A percentile compares a stretch with the other conserved stretches of the same genome.
phyloP scores from a whole-genome alignment of 192 early-diverging fungal species.

The Lobosporangium transversale region DNA sequence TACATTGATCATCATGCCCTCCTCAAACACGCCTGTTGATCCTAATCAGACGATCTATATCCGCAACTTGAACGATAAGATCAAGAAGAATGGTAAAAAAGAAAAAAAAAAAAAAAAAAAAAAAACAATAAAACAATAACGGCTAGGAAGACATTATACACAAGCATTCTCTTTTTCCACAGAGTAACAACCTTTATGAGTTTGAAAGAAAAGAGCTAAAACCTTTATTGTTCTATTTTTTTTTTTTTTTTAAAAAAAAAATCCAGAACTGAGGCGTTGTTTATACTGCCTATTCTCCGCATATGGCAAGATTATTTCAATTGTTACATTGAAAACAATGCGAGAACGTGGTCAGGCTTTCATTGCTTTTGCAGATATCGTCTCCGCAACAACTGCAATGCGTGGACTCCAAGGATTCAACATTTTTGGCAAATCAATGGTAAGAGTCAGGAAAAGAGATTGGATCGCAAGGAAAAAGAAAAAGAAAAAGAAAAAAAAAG shows the following conservation, averaged over 20 bases:
- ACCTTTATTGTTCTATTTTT: no score
- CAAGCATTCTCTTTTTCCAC: no score
- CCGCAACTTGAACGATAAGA: constrained; percentile 74
- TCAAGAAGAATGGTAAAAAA: constrained; percentile 81
- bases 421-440: constrained; percentile 86
- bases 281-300: constrained; percentile 89
- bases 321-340: constrained; percentile 83
- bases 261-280: constrained; percentile 72
- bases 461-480: background rate
- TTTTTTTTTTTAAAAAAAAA: background rate
- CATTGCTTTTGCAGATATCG: constrained; percentile 87
- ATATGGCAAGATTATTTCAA: constrained; percentile 87
- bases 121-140: no score
- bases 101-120: no score
- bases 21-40: constrained; percentile 37
- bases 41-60: constrained; percentile 93
- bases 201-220: no score
- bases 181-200: no score
- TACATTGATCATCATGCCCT: no score
- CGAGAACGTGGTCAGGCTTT: constrained; percentile 96
- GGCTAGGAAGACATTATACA: no score
- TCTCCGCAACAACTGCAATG: constrained; percentile 85
- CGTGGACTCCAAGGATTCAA: constrained; percentile 88
- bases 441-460: constrained; percentile 47
- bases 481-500: no score